Base-by-base conservation (phyloP, 148 eudicot species). In the Drosera capensis region DNA sequence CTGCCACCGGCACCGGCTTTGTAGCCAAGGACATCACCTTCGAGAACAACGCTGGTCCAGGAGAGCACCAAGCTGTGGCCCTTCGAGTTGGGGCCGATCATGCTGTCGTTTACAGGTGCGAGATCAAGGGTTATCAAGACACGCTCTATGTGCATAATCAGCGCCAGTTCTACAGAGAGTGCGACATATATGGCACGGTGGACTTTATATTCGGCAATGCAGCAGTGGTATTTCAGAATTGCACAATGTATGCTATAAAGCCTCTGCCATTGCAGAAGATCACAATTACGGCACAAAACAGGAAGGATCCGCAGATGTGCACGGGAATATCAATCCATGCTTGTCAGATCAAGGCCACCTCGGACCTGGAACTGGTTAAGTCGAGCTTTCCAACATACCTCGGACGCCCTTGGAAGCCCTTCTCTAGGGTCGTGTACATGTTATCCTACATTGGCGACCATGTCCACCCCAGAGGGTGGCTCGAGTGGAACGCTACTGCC, bases 11-110 rank as follows among this genome's bases (percentile, higher is more conserved):
- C 8, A 7, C 18, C 1, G 62, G 71, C 1, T 68, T 72, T 40
- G 44, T 72, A 22, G 78, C 78, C 9, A 58, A 57, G 11, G 71
- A 63, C 35, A 68, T 72, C 9, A 68, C 73, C 5, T 72, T 72
- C 25, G 56, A 46, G 51, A 72, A 67, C 46, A 41, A 41, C 9
- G 78, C 78, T 0, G 78, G 73, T 1, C 65, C 78, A 7, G 15
- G 25, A 7, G 47, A 31, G 37, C 56, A 72, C 56, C 78, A 72
- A 58, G 78, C 78, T 3, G 78, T 72, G 3, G 78, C 78, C 0
- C 58, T 72, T 1, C 55, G 64, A 0, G 63, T 72, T 1, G 52
- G 55, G 1, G 50, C 71, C 0, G 71, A 68, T 26, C 49, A 54
- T 0, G 49, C 68, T 0, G 71, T 65, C 20, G 43, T 72, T 15